phyloP scores from a whole-genome alignment of 345 rosid species.

The Mangifera indica region DNA sequence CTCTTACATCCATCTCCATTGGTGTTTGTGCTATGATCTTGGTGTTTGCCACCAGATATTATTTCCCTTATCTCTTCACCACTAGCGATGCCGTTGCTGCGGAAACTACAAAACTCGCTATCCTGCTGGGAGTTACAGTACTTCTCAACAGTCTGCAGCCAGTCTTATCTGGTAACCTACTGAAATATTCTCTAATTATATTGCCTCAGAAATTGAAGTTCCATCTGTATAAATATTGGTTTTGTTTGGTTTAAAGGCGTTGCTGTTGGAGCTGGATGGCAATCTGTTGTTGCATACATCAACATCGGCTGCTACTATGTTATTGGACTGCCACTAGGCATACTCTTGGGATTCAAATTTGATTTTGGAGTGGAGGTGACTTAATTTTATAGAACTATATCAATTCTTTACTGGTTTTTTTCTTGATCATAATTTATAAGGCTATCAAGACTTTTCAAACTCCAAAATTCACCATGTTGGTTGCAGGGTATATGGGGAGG shows the following conservation, averaged over 20 bases:
- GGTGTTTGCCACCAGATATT: conserved; percentile 56
- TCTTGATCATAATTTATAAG: too few species aligned
- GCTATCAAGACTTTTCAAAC: too few species aligned
- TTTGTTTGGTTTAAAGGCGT: conserved; percentile 48
- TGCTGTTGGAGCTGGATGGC: conserved; percentile 99
- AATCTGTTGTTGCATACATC: conserved; percentile 72
- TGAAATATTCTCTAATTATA: background rate
- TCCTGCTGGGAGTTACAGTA: conserved; percentile 62
- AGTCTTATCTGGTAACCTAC: conserved; percentile 67
- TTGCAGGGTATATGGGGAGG: conserved; percentile 96
- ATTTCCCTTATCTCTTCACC: conserved; percentile 83
- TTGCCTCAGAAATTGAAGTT: background rate
- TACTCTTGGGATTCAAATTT: conserved; percentile 75
- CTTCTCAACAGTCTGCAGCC: conserved; percentile 91
- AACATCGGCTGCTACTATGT: conserved; percentile 81
- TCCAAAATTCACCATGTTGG: background rate
- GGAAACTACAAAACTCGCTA: conserved; percentile 72
- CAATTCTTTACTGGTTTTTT: too few species aligned
- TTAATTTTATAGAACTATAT: background rate
- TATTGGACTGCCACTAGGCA: conserved; percentile 83
- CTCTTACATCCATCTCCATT: conserved; percentile 58
- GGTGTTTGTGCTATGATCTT: conserved; percentile 59
- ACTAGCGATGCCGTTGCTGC: conserved; percentile 65
- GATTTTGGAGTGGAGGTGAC: conserved; percentile 63
- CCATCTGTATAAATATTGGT: background rate